Conservation (phyloP, 2,329 filamentous ascomycete species). For the Penicillium paneum region DNA sequence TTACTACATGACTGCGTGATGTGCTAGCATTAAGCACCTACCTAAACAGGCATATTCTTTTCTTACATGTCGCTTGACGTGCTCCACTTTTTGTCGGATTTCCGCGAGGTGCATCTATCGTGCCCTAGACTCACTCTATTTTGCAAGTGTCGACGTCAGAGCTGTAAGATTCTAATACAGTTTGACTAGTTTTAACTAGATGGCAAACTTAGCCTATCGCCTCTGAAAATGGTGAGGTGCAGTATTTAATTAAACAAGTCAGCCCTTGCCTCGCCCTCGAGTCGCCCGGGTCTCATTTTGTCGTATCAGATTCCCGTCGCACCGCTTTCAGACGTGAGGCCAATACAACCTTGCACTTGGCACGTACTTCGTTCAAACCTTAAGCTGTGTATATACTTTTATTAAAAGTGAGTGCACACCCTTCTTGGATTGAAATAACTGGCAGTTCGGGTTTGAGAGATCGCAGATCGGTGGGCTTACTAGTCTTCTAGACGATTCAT, state of each 20-base stretch:
- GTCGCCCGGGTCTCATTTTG: not conserved
- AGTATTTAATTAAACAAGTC: constrained; percentile 10
- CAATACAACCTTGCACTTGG: constrained; percentile 6
- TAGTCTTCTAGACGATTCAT: not conserved
- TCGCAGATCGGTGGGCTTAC: not conserved
- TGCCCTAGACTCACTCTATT: not conserved
- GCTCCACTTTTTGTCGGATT: constrained; percentile 5
- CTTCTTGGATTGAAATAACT: not conserved
- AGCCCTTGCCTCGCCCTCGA: constrained; percentile 9
- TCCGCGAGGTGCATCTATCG: constrained; percentile 1
- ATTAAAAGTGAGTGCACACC: not conserved
- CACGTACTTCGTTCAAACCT: not conserved
- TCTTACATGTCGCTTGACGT: constrained; percentile 4
- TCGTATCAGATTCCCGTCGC: not conserved
- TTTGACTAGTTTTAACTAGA: not conserved
- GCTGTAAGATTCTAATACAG: not conserved
- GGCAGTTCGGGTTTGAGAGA: not conserved
- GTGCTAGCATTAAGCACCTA: not conserved
- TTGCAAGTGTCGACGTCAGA: constrained; percentile 1
- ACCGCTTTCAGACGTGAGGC: constrained; percentile 7
- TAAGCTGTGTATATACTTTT: not conserved
- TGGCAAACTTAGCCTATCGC: not conserved
- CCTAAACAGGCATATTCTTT: not conserved
- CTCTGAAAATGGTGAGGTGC: constrained; percentile 1
- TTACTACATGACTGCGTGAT: not conserved